Evolutionary conservation across 192 early-diverging fungal genomes (phyloP).

Genomic region (Tieghemiomyces parasiticus): DNA sequence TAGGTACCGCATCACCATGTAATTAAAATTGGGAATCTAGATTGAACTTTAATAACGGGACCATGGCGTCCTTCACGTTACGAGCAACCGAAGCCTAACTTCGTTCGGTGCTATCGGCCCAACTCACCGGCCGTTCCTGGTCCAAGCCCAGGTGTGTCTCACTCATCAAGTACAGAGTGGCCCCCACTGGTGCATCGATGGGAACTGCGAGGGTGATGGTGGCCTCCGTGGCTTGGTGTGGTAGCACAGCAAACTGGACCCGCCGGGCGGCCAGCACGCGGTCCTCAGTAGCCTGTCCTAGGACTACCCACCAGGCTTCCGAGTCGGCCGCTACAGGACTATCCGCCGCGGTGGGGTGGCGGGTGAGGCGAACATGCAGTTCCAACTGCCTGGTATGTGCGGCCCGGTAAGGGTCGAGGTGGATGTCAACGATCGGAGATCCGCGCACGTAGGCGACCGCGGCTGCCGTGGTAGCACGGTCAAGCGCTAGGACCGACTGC

Average conservation of each 20-base stretch:
- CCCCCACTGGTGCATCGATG: slow-evolving; percentile 22
- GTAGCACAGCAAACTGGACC: too few relatives aligned
- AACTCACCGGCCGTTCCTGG: too few relatives aligned
- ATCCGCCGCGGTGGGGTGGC: too few relatives aligned
- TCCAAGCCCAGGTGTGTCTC: slow-evolving; percentile 73
- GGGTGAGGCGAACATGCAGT: slow-evolving; percentile 12
- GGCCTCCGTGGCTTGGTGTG: slow-evolving; percentile 32
- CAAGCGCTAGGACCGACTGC: slow-evolving; percentile 6
- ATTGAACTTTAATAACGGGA: too few relatives aligned
- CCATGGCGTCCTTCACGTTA: too few relatives aligned
- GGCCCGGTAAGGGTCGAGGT: neutral
- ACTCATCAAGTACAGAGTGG: slow-evolving; percentile 43
- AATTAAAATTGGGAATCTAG: too few relatives aligned
- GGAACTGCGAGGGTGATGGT: slow-evolving; percentile 10
- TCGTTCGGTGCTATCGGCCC: too few relatives aligned
- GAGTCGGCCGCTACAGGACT: too few relatives aligned
- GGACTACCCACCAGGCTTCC: slow-evolving; percentile 67
- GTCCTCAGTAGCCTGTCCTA: slow-evolving; percentile 45
- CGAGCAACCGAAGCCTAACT: too few relatives aligned
- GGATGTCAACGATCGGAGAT: slow-evolving; percentile 29
- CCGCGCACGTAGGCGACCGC: slow-evolving; percentile 20
- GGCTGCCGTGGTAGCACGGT: slow-evolving; percentile 14
- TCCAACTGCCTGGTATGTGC: slow-evolving; percentile 17
- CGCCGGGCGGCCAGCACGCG: slow-evolving; percentile 72
- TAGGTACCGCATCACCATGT: too few relatives aligned